phyloP scores from a whole-genome alignment of 2,329 filamentous ascomycete species.

The Colletotrichum paranaense region DNA sequence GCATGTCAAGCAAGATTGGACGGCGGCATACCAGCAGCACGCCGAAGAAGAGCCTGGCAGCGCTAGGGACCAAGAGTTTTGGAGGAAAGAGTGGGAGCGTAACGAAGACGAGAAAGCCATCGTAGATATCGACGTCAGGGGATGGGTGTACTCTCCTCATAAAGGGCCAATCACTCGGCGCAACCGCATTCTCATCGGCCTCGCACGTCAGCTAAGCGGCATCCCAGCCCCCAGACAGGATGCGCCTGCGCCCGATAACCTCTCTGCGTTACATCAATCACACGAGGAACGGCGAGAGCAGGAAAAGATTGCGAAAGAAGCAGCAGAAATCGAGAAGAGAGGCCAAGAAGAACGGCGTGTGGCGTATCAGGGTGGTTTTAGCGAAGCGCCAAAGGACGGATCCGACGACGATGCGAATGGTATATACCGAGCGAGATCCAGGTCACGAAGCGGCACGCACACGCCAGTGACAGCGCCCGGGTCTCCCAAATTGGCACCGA shows the following conservation, averaged over 20 bases:
- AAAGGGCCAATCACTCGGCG: slow-evolving; percentile 86
- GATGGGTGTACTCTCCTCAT: slow-evolving; percentile 93
- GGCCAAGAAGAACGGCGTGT: slow-evolving; percentile 78
- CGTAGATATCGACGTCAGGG: slow-evolving; percentile 93
- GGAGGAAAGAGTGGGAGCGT: slow-evolving; percentile 81
- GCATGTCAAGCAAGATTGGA: slow-evolving; percentile 66
- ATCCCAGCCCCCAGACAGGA: slow-evolving; percentile 74
- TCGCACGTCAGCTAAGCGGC: slow-evolving; percentile 89
- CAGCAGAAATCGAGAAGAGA: slow-evolving; percentile 78
- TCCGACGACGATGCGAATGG: slow-evolving; percentile 51
- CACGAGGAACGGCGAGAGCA: slow-evolving; percentile 64
- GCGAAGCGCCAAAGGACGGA: slow-evolving; percentile 68
- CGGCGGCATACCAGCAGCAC: slow-evolving; percentile 43
- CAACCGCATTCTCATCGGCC: slow-evolving; percentile 86
- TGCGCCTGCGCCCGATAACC: slow-evolving; percentile 32
- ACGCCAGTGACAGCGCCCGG: slow-evolving; percentile 53
- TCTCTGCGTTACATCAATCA: slow-evolving; percentile 47
- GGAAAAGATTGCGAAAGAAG: slow-evolving; percentile 79
- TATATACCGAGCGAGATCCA: slow-evolving; percentile 41
- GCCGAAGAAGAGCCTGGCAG: slow-evolving; percentile 51
- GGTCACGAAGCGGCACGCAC: slow-evolving; percentile 46
- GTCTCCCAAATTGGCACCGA: slow-evolving; percentile 53
- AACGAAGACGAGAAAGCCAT: slow-evolving; percentile 86
- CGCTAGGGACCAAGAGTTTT: slow-evolving; percentile 76
- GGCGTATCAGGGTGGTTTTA: slow-evolving; percentile 79